These are phyloP conservation scores for Chlorella sp. DNA, from an alignment of 139 green algal species.

Conservation along the genomic window DNA sequence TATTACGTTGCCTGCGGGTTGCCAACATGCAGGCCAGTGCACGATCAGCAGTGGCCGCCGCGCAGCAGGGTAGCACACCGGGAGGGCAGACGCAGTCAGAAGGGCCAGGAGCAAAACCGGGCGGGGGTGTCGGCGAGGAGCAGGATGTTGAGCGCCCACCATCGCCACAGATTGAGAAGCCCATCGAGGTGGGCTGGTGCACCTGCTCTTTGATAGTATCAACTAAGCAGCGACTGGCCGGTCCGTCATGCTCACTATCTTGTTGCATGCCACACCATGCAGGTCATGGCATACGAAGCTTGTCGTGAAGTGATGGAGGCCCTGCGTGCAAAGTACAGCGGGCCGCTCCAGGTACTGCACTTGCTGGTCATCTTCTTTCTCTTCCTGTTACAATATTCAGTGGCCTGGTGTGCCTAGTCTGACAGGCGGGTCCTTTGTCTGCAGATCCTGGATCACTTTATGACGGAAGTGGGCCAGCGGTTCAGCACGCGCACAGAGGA, in stretches of 20 bases:
- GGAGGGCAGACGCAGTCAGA: background rate
- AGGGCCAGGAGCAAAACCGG: background rate
- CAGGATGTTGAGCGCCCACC: constrained; percentile 3
- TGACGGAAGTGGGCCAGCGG: constrained; percentile 52
- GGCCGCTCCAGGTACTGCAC: constrained; percentile 3
- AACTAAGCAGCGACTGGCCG: background rate
- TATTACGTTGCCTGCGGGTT: too few relatives aligned
- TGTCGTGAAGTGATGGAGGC: constrained; percentile 79
- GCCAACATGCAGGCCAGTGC: background rate
- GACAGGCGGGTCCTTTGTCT: too few relatives aligned
- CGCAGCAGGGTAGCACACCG: background rate
- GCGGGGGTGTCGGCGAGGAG: background rate
- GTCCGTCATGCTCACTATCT: background rate
- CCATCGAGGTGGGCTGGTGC: constrained; percentile 41
- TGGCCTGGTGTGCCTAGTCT: too few relatives aligned
- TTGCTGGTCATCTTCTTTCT: background rate
- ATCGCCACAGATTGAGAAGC: constrained; percentile 56
- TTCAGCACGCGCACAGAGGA: constrained; percentile 93
- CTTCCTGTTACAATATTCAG: too few relatives aligned
- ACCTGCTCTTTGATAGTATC: too few relatives aligned
- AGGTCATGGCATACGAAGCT: constrained; percentile 46
- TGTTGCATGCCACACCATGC: background rate
- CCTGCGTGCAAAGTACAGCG: constrained; percentile 60
- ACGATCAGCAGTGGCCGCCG: background rate
- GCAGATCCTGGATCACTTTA: constrained; percentile 43